A percentile compares a stretch with the other conserved stretches of the same genome.
Evolutionary conservation across 2,329 filamentous ascomycete genomes (phyloP).

Genomic region (Fonsecaea pedrosoi): DNA sequence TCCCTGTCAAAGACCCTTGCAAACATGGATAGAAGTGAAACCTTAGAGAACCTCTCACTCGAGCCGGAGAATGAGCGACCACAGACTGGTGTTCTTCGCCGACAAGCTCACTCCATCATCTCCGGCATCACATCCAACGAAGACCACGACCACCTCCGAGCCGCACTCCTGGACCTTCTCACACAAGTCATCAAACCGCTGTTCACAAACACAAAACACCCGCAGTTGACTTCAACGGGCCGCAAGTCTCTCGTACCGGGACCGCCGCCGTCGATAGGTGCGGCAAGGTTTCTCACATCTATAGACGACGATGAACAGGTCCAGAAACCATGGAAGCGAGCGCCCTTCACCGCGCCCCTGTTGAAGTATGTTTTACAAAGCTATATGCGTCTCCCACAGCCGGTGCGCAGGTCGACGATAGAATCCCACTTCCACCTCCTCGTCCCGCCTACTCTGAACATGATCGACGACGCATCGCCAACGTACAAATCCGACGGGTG

Average conservation of each 20-base stretch:
- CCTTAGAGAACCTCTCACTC: not conserved
- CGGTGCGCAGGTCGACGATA: constrained; percentile 39
- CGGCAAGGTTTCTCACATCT: constrained; percentile 41
- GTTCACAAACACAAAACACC: constrained; percentile 51
- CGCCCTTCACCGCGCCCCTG: constrained; percentile 29
- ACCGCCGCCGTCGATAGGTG: constrained; percentile 45
- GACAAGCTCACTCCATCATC: constrained; percentile 11
- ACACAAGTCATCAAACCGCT: constrained; percentile 47
- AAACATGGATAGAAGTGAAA: constrained; percentile 4
- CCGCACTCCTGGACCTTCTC: constrained; percentile 37
- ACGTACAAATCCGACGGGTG: constrained; percentile 50
- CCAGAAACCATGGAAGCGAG: constrained; percentile 37
- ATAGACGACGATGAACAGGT: constrained; percentile 18
- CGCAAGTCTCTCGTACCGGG: constrained; percentile 53
- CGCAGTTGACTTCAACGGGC: constrained; percentile 51
- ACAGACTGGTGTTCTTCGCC: not conserved
- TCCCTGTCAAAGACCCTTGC: not conserved
- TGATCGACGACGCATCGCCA: constrained; percentile 52
- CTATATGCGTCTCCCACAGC: constrained; percentile 20
- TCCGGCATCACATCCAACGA: not conserved
- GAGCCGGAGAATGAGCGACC: not conserved
- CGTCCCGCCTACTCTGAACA: constrained; percentile 51
- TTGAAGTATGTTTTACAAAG: constrained; percentile 26
- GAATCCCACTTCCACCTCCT: constrained; percentile 54
- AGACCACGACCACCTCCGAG: constrained; percentile 22